phyloP scores from a whole-genome alignment of 2,329 filamentous ascomycete species.

The Mycosphaerella arachidis region DNA sequence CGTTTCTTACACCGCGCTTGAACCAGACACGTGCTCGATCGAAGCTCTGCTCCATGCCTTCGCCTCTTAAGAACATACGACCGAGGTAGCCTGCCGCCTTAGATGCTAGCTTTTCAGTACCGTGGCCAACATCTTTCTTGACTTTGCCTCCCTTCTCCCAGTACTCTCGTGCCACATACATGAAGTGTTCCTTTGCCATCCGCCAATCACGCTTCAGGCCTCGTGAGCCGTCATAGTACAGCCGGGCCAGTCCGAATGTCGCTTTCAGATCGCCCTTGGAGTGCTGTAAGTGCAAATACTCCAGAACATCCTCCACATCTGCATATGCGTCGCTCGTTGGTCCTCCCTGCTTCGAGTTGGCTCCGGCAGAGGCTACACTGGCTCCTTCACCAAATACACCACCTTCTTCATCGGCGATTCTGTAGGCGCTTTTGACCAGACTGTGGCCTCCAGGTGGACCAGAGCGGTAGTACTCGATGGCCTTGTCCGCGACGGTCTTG shows the following conservation, averaged over 20 bases:
- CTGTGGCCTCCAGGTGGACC: constrained; percentile 84
- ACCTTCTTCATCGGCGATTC: constrained; percentile 83
- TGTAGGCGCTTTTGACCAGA: constrained; percentile 72
- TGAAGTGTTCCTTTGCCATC: constrained; percentile 74
- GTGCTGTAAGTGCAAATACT: constrained; percentile 86
- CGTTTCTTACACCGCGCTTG: constrained; percentile 67
- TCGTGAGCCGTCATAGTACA: constrained; percentile 83
- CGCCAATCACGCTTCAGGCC: constrained; percentile 68
- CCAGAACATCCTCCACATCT: constrained; percentile 86
- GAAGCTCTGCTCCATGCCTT: constrained; percentile 76
- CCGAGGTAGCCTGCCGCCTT: constrained; percentile 86
- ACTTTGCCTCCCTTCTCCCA: constrained; percentile 72
- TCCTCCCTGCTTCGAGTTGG: constrained; percentile 69
- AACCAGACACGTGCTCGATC: constrained; percentile 77
- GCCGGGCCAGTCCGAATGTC: constrained; percentile 76
- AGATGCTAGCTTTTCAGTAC: constrained; percentile 71
- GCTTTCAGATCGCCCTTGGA: constrained; percentile 85
- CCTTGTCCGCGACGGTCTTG: constrained; percentile 88
- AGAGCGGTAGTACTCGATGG: constrained; percentile 78
- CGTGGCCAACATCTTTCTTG: constrained; percentile 62
- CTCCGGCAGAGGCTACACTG: constrained; percentile 80
- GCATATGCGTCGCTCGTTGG: constrained; percentile 76
- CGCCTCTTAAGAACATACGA: constrained; percentile 82
- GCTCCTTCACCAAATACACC: constrained; percentile 95
- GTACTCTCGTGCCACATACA: constrained; percentile 71